These are phyloP conservation scores for Trichoderma cornu-damae DNA, from an alignment of 2,329 filamentous ascomycete species.

Conservation along the genomic window DNA sequence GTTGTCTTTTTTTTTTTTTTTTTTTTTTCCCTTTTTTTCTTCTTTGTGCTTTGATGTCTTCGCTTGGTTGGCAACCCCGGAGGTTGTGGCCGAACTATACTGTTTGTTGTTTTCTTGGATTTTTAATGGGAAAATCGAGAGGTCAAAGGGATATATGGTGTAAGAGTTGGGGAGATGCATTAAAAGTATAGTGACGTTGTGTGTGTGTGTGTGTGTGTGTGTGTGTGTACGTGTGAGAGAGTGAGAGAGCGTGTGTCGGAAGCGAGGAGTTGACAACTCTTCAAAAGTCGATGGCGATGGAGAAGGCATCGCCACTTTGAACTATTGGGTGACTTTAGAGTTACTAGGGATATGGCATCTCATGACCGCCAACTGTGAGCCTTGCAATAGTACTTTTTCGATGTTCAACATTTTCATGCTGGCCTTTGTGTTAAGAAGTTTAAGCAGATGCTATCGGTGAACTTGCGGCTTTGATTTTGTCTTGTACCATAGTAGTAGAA, in stretches of 20 bases:
- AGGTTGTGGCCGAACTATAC: conserved; percentile 28
- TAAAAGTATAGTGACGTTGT: conserved; percentile 12
- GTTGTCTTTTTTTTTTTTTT: conserved; percentile 23
- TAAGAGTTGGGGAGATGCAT: conserved; percentile 12
- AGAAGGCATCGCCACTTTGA: conserved; percentile 6
- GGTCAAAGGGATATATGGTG: conserved; percentile 14
- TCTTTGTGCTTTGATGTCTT: conserved; percentile 24
- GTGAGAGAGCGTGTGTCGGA: not conserved
- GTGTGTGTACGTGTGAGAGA: not conserved
- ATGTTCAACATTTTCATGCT: conserved; percentile 1
- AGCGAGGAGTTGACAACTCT: not conserved
- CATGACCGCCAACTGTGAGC: not conserved
- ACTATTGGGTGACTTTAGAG: conserved; percentile 10
- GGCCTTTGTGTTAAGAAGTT: not conserved
- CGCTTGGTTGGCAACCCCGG: conserved; percentile 32
- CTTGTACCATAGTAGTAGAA: no score
- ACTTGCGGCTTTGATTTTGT: not conserved
- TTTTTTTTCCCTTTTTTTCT: no score
- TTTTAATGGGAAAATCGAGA: conserved; percentile 19
- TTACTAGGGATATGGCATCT: conserved; percentile 13
- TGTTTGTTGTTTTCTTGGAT: conserved; percentile 19
- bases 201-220: not conserved
- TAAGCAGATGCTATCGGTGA: not conserved
- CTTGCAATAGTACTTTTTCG: conserved; percentile 17
- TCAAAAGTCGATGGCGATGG: not conserved